Evolutionary conservation across 495 filamentous ascomycete genomes (phyloP).

Genomic region (Podospora fimiseda): DNA sequence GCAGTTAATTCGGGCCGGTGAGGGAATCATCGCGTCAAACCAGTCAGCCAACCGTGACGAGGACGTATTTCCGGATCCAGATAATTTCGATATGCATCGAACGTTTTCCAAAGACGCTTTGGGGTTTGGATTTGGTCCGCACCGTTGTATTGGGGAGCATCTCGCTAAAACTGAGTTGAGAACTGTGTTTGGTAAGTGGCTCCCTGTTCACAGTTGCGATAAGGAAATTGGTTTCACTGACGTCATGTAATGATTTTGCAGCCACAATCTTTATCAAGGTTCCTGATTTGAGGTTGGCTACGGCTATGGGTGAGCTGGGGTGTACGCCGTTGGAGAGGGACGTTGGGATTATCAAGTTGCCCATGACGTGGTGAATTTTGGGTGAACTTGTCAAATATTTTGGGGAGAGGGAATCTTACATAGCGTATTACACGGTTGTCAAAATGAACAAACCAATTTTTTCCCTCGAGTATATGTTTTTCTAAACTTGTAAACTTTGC

Average conservation of each 20-base stretch:
- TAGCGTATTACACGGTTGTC: too few species aligned
- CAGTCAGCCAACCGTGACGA: conserved; percentile 44
- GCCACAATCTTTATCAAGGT: conserved; percentile 26
- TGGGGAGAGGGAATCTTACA: too few species aligned
- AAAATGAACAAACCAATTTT: too few species aligned
- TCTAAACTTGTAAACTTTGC: too few species aligned
- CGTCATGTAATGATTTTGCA: not conserved
- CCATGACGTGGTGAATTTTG: conserved; percentile 24
- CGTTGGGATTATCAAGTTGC: conserved; percentile 35
- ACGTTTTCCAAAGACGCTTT: conserved; percentile 30
- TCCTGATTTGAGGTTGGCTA: conserved; percentile 34
- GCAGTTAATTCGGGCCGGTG: conserved; percentile 30
- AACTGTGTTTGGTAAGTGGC: conserved; percentile 36
- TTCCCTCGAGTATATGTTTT: too few species aligned
- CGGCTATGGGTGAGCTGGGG: conserved; percentile 30
- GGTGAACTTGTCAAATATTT: too few species aligned
- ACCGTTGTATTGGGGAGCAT: conserved; percentile 40
- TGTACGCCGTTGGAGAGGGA: conserved; percentile 31
- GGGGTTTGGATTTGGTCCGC: conserved; percentile 39
- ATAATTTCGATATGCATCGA: conserved; percentile 40
- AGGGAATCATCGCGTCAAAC: conserved; percentile 43
- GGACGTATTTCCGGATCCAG: conserved; percentile 33
- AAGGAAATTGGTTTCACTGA: not conserved
- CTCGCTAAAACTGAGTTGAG: conserved; percentile 35
- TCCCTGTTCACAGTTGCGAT: not conserved